Base-by-base conservation (phyloP, 441 rosid species). In the Cnidoscolus chayamansa region DNA sequence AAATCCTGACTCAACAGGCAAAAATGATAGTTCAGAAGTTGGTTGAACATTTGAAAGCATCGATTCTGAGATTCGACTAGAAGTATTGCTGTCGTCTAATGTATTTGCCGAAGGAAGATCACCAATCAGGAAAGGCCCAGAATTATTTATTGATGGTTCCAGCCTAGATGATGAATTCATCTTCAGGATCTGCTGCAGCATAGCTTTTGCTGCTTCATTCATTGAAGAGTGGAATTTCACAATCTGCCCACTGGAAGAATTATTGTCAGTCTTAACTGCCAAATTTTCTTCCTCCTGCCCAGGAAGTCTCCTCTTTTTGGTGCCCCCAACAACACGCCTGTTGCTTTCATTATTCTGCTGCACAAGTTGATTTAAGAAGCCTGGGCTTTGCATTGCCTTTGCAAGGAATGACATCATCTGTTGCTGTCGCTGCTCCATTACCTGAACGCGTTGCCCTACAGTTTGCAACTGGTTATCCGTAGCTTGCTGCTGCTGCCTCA, bases 351-450 rank as follows among this genome's bases (percentile, higher is more conserved):
- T 90, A 3, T 89, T 91, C 40, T 88, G 83, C 73, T 88, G 87
- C 37, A 87, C 83, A 79, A 93, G 77, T 84, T 91, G 93, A 77
- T 84, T 82, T 73, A 93, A 80, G 72, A 93, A 82, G 65, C 86
- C 86, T 0, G 98, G 98, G 49, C 81, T 91, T 83, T 93, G 91
- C 90, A 93, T 87, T 30, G 94, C 97, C 89, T 88, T 88, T 11
- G 89, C 87, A 60, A 93, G 78, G 84, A 93, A 91, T 12, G 98
- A 91, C 76, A 93, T 86, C 98, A 91, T 83, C 83, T 89, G 94
- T 54, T 91, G 95, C 65, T 89, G 97, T 50, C 87, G 84, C 81
- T 88, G 87, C 84, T 93, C 98, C 91, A 91, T 89, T 53, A 87
- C 91, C 73, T 91, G 91, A 59, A 93, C 74, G 15, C 89, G 84